Evolutionary conservation across 202 grass and related monocot species (phyloP).

Genomic region (Alloteropsis angusta): DNA sequence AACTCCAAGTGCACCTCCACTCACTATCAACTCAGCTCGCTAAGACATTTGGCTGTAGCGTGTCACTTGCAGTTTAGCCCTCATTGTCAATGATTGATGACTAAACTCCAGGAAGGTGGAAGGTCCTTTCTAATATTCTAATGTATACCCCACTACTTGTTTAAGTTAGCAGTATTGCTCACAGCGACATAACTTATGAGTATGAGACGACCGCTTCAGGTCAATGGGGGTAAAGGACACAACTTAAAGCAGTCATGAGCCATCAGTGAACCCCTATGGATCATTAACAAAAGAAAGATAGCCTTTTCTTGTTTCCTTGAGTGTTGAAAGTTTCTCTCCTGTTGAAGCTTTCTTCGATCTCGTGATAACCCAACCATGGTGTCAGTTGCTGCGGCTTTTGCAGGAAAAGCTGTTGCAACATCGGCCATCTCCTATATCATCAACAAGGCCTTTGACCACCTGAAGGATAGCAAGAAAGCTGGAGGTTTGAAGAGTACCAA

Average conservation of each 20-base stretch:
- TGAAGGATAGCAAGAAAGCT: not conserved
- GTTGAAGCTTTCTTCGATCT: no score
- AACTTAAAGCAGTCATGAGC: not conserved
- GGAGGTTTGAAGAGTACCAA: not conserved
- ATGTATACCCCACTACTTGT: not conserved
- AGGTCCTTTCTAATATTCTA: not conserved
- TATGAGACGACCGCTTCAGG: not conserved
- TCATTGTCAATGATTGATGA: not conserved
- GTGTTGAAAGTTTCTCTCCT: no score
- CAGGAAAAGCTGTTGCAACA: not conserved
- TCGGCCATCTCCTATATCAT: not conserved
- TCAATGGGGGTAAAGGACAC: not conserved
- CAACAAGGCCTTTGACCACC: not conserved
- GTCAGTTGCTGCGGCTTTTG: not conserved
- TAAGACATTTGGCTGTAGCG: not conserved
- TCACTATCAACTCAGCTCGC: not conserved
- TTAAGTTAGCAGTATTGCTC: not conserved
- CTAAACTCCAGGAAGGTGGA: not conserved
- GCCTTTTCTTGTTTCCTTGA: no score
- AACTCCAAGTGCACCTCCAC: not conserved
- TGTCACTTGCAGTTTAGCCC: not conserved
- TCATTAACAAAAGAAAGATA: not conserved
- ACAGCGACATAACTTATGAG: not conserved
- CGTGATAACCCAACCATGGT: not conserved
- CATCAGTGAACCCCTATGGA: not conserved